Percentiles rank a stretch among this genome's conserved stretches.
Evolutionary conservation across 805 yeast genomes (phyloP).

Genomic region (Pichia paraexigua): DNA sequence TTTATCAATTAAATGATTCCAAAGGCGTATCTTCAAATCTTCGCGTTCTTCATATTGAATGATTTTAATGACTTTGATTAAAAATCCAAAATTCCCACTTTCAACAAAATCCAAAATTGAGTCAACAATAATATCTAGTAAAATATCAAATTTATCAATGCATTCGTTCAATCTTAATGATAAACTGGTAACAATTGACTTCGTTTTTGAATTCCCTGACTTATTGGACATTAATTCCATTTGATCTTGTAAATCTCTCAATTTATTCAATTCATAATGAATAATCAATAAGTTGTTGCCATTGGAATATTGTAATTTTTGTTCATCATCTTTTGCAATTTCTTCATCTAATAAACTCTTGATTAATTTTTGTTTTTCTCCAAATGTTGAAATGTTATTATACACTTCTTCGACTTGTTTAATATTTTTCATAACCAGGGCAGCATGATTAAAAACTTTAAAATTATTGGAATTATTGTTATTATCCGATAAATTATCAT

Average conservation of each 20-base stretch:
- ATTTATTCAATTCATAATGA: slow-evolving; percentile 62
- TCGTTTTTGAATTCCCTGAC: slow-evolving; percentile 48
- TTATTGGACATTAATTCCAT: slow-evolving; percentile 43
- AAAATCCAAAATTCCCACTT: slow-evolving; percentile 57
- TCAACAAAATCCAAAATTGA: slow-evolving; percentile 60
- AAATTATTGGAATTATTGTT: slow-evolving; percentile 54
- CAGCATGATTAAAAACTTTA: slow-evolving; percentile 58
- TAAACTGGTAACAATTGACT: slow-evolving; percentile 54
- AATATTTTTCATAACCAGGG: slow-evolving; percentile 64
- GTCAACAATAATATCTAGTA: slow-evolving; percentile 58
- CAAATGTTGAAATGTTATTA: slow-evolving; percentile 51
- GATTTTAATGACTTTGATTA: slow-evolving; percentile 65
- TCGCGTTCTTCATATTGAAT: slow-evolving; percentile 74
- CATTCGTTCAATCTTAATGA: slow-evolving; percentile 41
- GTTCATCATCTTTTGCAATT: slow-evolving; percentile 12
- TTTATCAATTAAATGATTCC: slow-evolving; percentile 12
- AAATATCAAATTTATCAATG: slow-evolving; percentile 51
- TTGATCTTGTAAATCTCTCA: slow-evolving; percentile 75
- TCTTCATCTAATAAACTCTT: slow-evolving; percentile 41
- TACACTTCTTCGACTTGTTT: slow-evolving; percentile 60
- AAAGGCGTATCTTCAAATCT: slow-evolving; percentile 47
- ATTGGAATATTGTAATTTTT: slow-evolving; percentile 22
- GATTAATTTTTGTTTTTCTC: slow-evolving; percentile 41
- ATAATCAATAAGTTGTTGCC: slow-evolving; percentile 52
- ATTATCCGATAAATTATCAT: slow-evolving; percentile 36